Evolutionary conservation across 1,284 basidiomycete genomes (phyloP).

Genomic region (Pyrrhoderma noxium): DNA sequence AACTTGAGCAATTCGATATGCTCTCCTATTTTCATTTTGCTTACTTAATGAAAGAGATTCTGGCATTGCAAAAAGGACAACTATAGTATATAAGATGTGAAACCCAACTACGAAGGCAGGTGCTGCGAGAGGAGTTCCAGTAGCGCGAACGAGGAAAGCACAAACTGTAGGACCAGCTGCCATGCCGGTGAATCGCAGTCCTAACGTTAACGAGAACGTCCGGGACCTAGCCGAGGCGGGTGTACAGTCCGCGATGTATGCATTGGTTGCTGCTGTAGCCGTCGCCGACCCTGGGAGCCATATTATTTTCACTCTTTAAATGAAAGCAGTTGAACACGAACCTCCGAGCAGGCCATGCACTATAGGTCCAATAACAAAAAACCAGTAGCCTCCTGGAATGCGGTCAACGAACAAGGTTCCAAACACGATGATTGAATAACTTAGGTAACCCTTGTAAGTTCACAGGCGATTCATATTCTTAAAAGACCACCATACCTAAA

Average conservation of each 20-base stretch:
- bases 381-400: constrained; percentile 80
- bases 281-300: constrained; percentile 39
- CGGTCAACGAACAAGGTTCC: constrained; percentile 51
- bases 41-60: constrained; percentile 54
- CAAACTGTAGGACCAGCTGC: constrained; percentile 71
- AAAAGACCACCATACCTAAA: constrained; percentile 32
- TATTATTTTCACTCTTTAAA: background rate
- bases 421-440: constrained; percentile 60
- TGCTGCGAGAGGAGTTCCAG: constrained; percentile 53
- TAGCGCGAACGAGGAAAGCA: constrained; percentile 52
- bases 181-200: constrained; percentile 58
- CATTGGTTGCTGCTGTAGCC: constrained; percentile 45
- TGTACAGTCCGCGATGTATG: constrained; percentile 58
- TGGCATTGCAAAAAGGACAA: constrained; percentile 59
- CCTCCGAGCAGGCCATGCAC: constrained; percentile 78
- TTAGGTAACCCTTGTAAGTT: constrained; percentile 20
- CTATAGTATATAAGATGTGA: constrained; percentile 42
- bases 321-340: constrained; percentile 19
- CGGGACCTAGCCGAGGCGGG: constrained; percentile 46
- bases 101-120: constrained; percentile 57
- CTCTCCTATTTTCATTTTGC: constrained; percentile 21
- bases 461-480: background rate
- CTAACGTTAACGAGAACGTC: constrained; percentile 55
- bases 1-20: constrained; percentile 21
- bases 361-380: constrained; percentile 62